Percentiles rank a stretch among this genome's conserved stretches.
These are phyloP conservation scores for Cladophialophora bantiana DNA, from an alignment of 2,329 filamentous ascomycete species.

Conservation along the genomic window DNA sequence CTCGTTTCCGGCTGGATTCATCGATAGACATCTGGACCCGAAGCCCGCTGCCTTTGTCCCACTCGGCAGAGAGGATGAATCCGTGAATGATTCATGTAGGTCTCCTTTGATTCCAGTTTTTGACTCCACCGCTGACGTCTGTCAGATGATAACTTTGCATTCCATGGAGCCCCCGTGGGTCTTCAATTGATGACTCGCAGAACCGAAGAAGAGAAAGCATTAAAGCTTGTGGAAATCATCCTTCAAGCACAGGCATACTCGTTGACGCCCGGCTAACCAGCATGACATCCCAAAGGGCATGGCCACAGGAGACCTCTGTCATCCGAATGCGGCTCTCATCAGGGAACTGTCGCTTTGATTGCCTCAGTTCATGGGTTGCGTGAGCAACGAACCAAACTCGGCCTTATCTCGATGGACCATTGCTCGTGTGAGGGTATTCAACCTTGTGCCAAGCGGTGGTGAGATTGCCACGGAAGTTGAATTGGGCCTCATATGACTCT, in stretches of 20 bases:
- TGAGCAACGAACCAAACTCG: background rate
- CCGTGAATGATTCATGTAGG: conserved; percentile 20
- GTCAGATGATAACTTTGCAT: conserved; percentile 53
- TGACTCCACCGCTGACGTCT: background rate
- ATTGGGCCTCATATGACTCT: conserved; percentile 53
- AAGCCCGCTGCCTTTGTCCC: conserved; percentile 8
- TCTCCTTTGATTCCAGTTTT: background rate
- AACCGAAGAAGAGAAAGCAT: conserved; percentile 63
- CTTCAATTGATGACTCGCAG: conserved; percentile 62
- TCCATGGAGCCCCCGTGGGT: conserved; percentile 57
- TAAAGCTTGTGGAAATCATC: conserved; percentile 53
- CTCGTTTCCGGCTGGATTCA: conserved; percentile 48
- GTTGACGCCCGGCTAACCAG: background rate
- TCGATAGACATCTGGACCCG: conserved; percentile 20
- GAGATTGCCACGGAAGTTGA: conserved; percentile 70
- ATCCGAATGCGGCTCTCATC: background rate
- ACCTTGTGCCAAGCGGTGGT: conserved; percentile 73
- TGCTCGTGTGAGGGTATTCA: conserved; percentile 21
- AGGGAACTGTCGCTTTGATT: background rate
- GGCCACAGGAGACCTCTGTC: background rate
- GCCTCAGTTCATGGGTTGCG: background rate
- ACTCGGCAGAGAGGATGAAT: conserved; percentile 46
- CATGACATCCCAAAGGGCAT: background rate
- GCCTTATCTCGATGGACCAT: background rate
- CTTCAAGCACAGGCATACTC: conserved; percentile 20